Evolutionary conservation across 1,139 yeast genomes (phyloP).

Genomic region (Blastobotrys petasosporus): DNA sequence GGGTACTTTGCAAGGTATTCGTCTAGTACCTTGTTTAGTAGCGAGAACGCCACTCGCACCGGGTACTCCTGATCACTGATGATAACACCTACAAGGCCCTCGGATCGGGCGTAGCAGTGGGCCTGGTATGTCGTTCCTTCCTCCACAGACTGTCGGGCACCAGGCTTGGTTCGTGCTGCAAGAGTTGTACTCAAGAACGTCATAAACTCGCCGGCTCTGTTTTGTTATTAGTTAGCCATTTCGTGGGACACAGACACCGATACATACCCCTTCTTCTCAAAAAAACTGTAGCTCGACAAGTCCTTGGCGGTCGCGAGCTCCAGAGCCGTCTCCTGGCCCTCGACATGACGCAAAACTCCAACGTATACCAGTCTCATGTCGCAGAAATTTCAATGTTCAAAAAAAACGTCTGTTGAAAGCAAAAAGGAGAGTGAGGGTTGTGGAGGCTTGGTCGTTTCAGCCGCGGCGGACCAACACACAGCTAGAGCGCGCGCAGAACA

Average conservation of each 20-base stretch:
- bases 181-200: conserved; percentile 89
- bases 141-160: conserved; percentile 91
- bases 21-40: conserved; percentile 83
- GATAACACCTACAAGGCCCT: conserved; percentile 89
- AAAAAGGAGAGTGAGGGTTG: too few relatives aligned
- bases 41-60: conserved; percentile 92
- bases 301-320: conserved; percentile 81
- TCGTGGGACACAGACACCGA: neutral
- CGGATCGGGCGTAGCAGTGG: conserved; percentile 84
- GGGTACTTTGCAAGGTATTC: conserved; percentile 87
- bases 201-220: conserved; percentile 65
- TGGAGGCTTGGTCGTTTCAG: too few relatives aligned
- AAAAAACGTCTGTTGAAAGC: neutral
- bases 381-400: neutral
- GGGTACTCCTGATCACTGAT: conserved; percentile 96
- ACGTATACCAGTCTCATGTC: conserved; percentile 85
- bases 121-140: conserved; percentile 65
- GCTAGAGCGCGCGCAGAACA: too few relatives aligned
- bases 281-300: conserved; percentile 77
- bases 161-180: conserved; percentile 77
- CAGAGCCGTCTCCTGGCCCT: conserved; percentile 47
- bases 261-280: conserved; percentile 56
- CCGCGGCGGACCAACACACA: too few relatives aligned
- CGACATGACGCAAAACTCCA: conserved; percentile 65
- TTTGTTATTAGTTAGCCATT: neutral